Base-by-base conservation (phyloP, 2,329 filamentous ascomycete genomes). In the Pseudogymnoascus sp. region DNA sequence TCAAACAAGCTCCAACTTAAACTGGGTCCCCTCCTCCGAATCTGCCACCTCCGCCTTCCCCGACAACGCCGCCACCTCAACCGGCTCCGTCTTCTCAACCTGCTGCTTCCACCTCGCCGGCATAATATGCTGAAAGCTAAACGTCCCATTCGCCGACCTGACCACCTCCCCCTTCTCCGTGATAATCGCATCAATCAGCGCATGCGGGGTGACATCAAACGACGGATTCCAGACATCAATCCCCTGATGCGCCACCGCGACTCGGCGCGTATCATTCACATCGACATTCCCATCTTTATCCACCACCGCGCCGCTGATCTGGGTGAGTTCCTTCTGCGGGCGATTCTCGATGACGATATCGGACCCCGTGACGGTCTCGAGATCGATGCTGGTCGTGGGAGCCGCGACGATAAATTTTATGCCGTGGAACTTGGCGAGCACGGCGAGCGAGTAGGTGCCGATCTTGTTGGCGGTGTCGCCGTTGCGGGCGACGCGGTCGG, bases 381-480 rank as follows among this genome's bases (percentile, higher is more conserved):
- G 79, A 73, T 99, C 95, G 69, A 99, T 95, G 64, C 92, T 96
- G 1, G 95, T 99, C 6, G 93, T 90, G 0, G 95, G 95, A 0
- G 95, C 95, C 0, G 95, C 95, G 31, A 99, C 93, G 8, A 99
- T 83, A 74, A 99, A 99, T 76, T 93, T 96, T 72, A 98, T 83
- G 16, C 90, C 90, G 72, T 99, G 95, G 72, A 93, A 81, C 68
- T 84, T 87, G 21, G 95, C 95, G 31, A 96, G 82, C n/a, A 98
- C 92, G 3, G 95, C 92, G 3, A 99, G 83, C 63, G 88, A 84
- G 75, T 99, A 98, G 0, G 95, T 99, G 62, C 95, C 95, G 67
- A 99, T 96, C 80, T 99, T 99, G 80, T 99, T 99, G 64, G 95
- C 95, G 0, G 95, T 98, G 77, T 99, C 95, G 31, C 95, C 95